phyloP scores from a whole-genome alignment of 106 monocot species.

The Acorus gramineus region DNA sequence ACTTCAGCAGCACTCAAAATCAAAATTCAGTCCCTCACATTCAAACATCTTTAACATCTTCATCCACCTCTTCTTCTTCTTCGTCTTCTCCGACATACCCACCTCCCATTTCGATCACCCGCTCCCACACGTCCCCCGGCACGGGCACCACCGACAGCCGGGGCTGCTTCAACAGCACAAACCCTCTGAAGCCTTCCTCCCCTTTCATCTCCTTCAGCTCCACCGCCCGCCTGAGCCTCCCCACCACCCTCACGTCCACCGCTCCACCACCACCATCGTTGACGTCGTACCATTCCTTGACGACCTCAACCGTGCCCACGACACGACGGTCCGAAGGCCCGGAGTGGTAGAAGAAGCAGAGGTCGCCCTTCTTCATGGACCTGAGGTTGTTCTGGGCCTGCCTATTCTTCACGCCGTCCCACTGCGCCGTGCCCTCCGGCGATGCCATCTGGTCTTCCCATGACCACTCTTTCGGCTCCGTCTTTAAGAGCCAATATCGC shows the following conservation, averaged over 20 bases:
- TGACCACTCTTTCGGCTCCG: constrained; percentile 89
- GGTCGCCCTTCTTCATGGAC: constrained; percentile 62
- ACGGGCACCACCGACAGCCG: constrained; percentile 85
- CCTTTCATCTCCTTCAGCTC: constrained; percentile 56
- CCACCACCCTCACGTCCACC: constrained; percentile 58
- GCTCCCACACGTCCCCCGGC: constrained; percentile 50
- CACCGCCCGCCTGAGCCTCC: constrained; percentile 58
- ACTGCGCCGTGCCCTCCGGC: constrained; percentile 51
- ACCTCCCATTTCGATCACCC: constrained; percentile 78
- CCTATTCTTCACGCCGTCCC: constrained; percentile 90
- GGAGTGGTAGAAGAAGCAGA: constrained; percentile 97
- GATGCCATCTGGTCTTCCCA: constrained; percentile 55
- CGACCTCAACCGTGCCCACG: constrained; percentile 75
- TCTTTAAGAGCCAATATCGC: constrained; percentile 76
- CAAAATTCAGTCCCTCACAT: too few relatives aligned
- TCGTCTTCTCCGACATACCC: constrained; percentile 22
- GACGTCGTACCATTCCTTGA: constrained; percentile 47
- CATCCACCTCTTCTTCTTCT: constrained; percentile 17
- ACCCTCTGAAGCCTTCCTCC: constrained; percentile 35
- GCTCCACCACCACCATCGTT: constrained; percentile 32
- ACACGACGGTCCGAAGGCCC: constrained; percentile 41
- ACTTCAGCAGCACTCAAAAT: too few relatives aligned
- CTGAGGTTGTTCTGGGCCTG: constrained; percentile 78
- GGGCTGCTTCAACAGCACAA: constrained; percentile 66
- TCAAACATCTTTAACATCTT: neutral